Base-by-base conservation (phyloP, 306 rosid species). In the Begonia masoniana region DNA sequence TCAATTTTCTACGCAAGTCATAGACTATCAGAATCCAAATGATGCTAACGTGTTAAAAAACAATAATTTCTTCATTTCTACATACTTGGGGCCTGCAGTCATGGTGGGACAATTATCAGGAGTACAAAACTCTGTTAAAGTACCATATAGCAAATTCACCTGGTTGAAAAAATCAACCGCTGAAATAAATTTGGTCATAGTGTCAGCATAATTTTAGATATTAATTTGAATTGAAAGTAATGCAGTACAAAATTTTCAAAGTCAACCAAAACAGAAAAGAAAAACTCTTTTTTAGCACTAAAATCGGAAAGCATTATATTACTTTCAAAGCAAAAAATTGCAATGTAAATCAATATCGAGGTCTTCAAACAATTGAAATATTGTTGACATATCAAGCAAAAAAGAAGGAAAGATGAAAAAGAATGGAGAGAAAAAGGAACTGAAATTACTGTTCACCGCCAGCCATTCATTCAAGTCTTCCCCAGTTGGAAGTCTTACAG, bases 21-120 rank as follows among this genome's bases (percentile, higher is more conserved):
- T 21, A 21, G 24, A 21, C 24, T 21, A 21, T 21, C 4, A 21
- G 24, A 21, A 21, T 21, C 24, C 24, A 21, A 21, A 7, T 31
- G 39, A 31, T 31, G 39, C 39, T 31, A 31, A 31, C 39, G 9
- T 0, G 7, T 5, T 31, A 35, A 17, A 59, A 55, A 42, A 56
- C 19, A 9, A 72, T 43, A 67, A 61, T 12, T 17, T 61, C 2
- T 62, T 14, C 66, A 62, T 41, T 24, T 15, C 51, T 62, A 52
- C 94, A 64, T 92, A 92, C 99, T 92, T 92, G 68, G 99, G 99
- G 63, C 99, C 99, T 43, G 96, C 99, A 70, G 95, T 81, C 99
- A 92, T 92, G 56, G 99, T 92, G 55, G 95, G 95, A 62, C 99
- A 92, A 77, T 74, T 87, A 73, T 92, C 93, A 8, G 96, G 68